phyloP scores from a whole-genome alignment of 305 asterid genomes.

The Caryopteris hybrid region DNA sequence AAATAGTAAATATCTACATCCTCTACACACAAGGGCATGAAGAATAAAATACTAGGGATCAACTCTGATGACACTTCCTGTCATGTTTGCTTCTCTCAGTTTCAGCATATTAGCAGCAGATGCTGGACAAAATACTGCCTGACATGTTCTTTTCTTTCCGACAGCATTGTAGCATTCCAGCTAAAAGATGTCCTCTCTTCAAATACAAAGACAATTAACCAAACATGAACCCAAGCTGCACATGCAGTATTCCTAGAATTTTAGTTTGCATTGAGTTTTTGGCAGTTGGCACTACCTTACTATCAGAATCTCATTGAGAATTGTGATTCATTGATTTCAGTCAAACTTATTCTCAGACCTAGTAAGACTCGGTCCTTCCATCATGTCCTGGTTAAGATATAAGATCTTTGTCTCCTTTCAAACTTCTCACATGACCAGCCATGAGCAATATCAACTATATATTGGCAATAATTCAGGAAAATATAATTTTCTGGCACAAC shows the following conservation, averaged over 20 bases:
- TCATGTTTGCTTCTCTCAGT: neutral
- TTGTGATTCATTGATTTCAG: neutral
- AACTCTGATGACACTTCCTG: neutral
- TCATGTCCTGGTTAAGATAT: neutral
- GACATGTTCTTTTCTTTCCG: neutral
- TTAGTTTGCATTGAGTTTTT: neutral
- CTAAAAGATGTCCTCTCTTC: neutral
- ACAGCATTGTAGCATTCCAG: neutral
- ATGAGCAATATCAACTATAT: neutral
- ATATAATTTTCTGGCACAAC: neutral
- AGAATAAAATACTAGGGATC: neutral
- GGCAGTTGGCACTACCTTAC: neutral
- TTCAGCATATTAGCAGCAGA: neutral
- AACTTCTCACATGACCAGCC: constrained; percentile 1
- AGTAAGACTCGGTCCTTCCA: neutral
- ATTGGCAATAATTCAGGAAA: neutral
- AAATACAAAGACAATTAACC: neutral
- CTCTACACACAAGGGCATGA: neutral
- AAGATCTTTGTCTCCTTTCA: neutral
- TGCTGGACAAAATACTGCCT: neutral
- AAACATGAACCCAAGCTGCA: neutral
- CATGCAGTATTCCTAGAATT: neutral
- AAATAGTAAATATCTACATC: neutral
- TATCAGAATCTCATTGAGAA: neutral
- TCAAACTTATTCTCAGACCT: neutral